phyloP scores from a whole-genome alignment of 495 filamentous ascomycete species.

The Amphirosellinia nigrospora region DNA sequence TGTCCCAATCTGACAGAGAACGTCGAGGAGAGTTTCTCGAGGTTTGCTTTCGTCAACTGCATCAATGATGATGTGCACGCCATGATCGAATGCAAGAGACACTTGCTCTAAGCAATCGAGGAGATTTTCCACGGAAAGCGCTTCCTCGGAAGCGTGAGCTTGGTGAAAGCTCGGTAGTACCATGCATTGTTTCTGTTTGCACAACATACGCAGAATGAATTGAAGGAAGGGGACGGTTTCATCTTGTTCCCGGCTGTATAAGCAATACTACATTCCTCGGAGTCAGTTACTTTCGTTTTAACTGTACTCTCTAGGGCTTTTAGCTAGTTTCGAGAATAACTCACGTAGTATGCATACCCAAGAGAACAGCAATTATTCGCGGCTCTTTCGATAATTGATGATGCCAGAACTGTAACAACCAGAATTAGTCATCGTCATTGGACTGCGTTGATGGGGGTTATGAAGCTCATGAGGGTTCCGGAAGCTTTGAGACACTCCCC shows the following conservation, averaged over 20 bases:
- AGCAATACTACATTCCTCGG: conserved; percentile 38
- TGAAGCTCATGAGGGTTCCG: not conserved
- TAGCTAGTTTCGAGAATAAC: not conserved
- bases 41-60: conserved; percentile 43
- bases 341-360: conserved; percentile 40
- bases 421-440: not conserved
- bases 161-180: conserved; percentile 30
- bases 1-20: conserved; percentile 35
- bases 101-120: conserved; percentile 24
- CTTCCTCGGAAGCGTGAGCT: conserved; percentile 8
- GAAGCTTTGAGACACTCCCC: not conserved
- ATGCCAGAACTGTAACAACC: conserved; percentile 36
- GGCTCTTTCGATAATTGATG: conserved; percentile 39
- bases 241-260: conserved; percentile 43
- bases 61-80: conserved; percentile 42
- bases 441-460: too few species aligned
- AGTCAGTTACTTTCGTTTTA: not conserved
- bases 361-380: conserved; percentile 27
- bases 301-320: too few species aligned
- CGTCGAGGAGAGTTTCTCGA: conserved; percentile 30
- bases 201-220: conserved; percentile 40
- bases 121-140: conserved; percentile 15
- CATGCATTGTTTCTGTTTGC: conserved; percentile 31
- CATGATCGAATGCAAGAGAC: conserved; percentile 1
- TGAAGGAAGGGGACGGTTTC: conserved; percentile 39